Evolutionary conservation across 495 filamentous ascomycete genomes (phyloP), one percentile per base, ranked within the genome.

Genomic region (Penicillium maclennaniae): DNA sequence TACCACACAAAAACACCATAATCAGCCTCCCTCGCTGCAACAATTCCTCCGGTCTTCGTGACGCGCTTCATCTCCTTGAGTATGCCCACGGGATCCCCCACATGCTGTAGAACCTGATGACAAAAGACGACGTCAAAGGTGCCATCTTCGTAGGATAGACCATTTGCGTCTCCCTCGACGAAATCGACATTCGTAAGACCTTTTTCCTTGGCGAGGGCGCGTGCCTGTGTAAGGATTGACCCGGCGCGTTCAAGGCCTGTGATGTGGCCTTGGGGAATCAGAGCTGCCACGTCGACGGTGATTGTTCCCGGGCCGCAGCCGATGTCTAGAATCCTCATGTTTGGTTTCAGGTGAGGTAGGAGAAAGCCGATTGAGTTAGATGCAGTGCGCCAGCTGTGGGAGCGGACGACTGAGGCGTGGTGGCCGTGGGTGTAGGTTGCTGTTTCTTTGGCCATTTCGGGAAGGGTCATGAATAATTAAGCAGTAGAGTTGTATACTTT

Each of bases 221-320:
- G 69, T 10, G 75, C 77, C 21, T 68, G 56, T 8, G 60, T 46
- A n/a, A 81, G 51, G 7, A 76, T 62, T 7, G 51, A 52, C n/a
- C 52, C 56, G 6, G 31, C 57, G 6, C 55, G 34, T 19, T 80
- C 78, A 8, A 80, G 51, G 15, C 77, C 77, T 0, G 62, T 70
- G 7, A 80, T 69, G 37, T 64, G 59, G 12, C 79, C 82, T 28
- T 75, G 40, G 0, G 78, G 72, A 1, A 79, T 74, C 34, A 70
- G 61, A 1, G 53, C 48, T 9, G 79, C 79, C 7, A 84, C 59
- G 43, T 78, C 80, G 1, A 74, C 60, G 1, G 80, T 83, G 52
- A 83, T 83, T 21, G 73, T 79, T 17, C 80, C 81, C 0, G 79
- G 80, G 14, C 81, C 80, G 59, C 81, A 84, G 42, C 81, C 81